Conservation (phyloP, 768 basidiomycete genomes). For the Hypholoma fasciculare region DNA sequence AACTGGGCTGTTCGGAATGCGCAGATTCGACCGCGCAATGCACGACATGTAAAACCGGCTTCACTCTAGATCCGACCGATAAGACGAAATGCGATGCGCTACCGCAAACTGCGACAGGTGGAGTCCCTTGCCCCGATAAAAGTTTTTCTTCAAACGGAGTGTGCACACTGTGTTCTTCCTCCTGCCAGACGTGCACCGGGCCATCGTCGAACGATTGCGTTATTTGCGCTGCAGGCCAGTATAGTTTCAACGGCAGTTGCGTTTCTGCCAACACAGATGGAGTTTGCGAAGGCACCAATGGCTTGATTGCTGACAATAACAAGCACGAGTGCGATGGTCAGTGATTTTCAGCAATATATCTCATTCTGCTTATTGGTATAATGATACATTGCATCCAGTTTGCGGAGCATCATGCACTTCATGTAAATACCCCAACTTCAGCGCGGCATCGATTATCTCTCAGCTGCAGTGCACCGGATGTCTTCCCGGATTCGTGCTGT, state of each 20-base stretch:
- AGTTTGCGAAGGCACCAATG: conserved; percentile 67
- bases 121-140: conserved; percentile 61
- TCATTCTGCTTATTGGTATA: background rate
- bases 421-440: conserved; percentile 77
- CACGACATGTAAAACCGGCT: conserved; percentile 67
- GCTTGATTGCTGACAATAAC: conserved; percentile 74
- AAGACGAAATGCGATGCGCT: conserved; percentile 63
- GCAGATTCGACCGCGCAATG: conserved; percentile 70
- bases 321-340: conserved; percentile 85
- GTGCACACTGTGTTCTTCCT: conserved; percentile 62
- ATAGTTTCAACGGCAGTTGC: conserved; percentile 67
- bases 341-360: conserved; percentile 25
- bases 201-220: conserved; percentile 70
- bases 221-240: conserved; percentile 62
- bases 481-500: conserved; percentile 74
- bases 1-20: conserved; percentile 71
- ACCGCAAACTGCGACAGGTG: conserved; percentile 48
- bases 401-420: conserved; percentile 83
- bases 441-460: conserved; percentile 59
- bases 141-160: conserved; percentile 55
- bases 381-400: conserved; percentile 38
- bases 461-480: conserved; percentile 78
- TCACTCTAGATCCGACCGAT: conserved; percentile 66
- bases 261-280: conserved; percentile 66
- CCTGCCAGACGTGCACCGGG: conserved; percentile 73